Base-by-base conservation (phyloP, 2,329 filamentous ascomycete genomes). In the Cytospora leucostoma region DNA sequence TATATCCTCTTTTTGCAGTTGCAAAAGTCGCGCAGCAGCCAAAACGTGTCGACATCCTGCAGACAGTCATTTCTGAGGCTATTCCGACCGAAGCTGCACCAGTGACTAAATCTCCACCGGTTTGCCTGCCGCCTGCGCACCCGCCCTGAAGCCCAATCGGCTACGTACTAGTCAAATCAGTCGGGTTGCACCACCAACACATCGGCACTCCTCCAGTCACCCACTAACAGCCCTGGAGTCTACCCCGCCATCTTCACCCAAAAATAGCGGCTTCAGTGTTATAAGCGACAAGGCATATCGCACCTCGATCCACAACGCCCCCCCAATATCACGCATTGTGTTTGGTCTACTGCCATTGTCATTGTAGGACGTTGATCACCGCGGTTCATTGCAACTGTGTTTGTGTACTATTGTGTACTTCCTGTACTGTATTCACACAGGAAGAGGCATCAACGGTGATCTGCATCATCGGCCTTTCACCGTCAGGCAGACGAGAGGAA, bases 1-100 rank as follows among this genome's bases (percentile, higher is more conserved):
- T 40, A 55, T 58, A 61, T 55, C 60, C 58, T 35, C 55, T 71
- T 71, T 74, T 69, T 58, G 33, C 65, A 33, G 35, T 47, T 56
- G 62, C 59, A 61, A 55, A 33, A 37, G 51, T 55, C 58, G 58
- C 54, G 58, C 58, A 63, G 35, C 60, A 33, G n/a, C 47, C 37
- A 56, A 49, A 44, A 37, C 27, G 33, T 37, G 47, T 61, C 47
- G 37, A 53, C 58, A 47, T 51, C 44, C 53, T 53, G 53, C 61
- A 40, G 57, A 40, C 35, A 49, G 59, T 17, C 38, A 13, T 19
- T 47, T 59, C 44, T 66, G 69, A 71, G 68, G 69, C 61, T 70
- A 71, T 71, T 68, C 69, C 64, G 55, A 66, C 59, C 40, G 32
- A 27, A 54, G 1, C 8, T 56, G 44, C 27, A 33, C 40, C 59